Conservation (phyloP, 129 eudicot species). For the Flaveria linearis region DNA sequence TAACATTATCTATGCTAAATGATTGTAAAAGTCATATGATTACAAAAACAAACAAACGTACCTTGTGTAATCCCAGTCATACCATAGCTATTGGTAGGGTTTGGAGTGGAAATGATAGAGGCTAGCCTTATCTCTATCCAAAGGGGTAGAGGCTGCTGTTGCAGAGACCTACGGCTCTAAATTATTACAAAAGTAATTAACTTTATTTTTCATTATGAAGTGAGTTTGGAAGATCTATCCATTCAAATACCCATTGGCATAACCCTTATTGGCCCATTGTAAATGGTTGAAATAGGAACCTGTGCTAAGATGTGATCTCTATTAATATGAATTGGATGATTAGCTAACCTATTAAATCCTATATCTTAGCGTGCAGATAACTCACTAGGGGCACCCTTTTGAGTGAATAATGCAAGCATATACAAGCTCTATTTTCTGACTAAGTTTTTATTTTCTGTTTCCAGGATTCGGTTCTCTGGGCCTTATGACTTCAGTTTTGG, state of each 20-base stretch:
- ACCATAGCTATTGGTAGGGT: too few relatives aligned
- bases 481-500: constrained; percentile 94
- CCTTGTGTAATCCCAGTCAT: too few relatives aligned
- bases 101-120: too few relatives aligned
- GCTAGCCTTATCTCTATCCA: too few relatives aligned
- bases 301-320: neutral
- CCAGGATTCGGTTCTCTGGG: constrained; percentile 95
- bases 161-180: too few relatives aligned
- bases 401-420: constrained; percentile 3
- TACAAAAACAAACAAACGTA: too few relatives aligned
- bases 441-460: constrained; percentile 14
- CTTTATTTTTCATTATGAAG: neutral
- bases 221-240: neutral
- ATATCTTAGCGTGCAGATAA: neutral
- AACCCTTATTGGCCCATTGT: neutral
- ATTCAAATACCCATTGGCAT: neutral
- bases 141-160: too few relatives aligned
- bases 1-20: neutral
- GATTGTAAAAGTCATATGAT: neutral
- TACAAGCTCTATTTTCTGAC: constrained; percentile 12
- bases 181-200: neutral
- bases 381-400: neutral
- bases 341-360: neutral
- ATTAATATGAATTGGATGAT: constrained; percentile 15
- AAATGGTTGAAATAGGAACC: neutral